Percentiles rank a stretch among this genome's conserved stretches.
Evolutionary conservation across 2,329 filamentous ascomycete genomes (phyloP).

Genomic region (Nigrospora oryzae): DNA sequence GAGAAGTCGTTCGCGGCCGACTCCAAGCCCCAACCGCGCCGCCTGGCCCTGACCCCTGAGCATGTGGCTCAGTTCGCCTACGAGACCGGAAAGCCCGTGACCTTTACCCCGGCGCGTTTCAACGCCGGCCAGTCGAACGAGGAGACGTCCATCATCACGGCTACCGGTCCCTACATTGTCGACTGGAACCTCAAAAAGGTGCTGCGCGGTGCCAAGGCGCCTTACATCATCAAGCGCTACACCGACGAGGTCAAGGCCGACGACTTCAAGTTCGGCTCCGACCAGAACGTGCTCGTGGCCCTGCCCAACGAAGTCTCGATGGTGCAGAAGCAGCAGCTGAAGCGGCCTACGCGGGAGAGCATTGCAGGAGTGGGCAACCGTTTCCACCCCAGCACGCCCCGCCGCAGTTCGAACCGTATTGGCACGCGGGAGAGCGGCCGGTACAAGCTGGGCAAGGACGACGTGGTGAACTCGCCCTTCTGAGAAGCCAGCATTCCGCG

Average conservation of each 20-base stretch:
- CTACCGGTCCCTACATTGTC: conserved; percentile 92
- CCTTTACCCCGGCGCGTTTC: conserved; percentile 88
- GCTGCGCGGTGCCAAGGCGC: conserved; percentile 68
- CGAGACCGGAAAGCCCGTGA: conserved; percentile 79
- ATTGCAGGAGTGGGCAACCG: conserved; percentile 56
- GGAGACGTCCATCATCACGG: conserved; percentile 94
- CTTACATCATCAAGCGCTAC: conserved; percentile 96
- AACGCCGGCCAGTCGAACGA: conserved; percentile 74
- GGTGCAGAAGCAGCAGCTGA: conserved; percentile 79
- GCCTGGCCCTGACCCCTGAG: conserved; percentile 78
- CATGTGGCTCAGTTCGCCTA: conserved; percentile 97
- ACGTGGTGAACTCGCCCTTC: conserved; percentile 70
- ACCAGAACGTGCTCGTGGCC: conserved; percentile 97
- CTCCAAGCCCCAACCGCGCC: conserved; percentile 84
- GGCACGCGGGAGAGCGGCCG: conserved; percentile 46
- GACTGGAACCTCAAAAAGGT: conserved; percentile 96
- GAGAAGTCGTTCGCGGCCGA: conserved; percentile 90
- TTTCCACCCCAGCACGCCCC: conserved; percentile 27
- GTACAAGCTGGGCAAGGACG: conserved; percentile 70
- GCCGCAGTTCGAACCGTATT: conserved; percentile 42
- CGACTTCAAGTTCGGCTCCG: conserved; percentile 94
- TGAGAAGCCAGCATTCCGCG: conserved; percentile 15
- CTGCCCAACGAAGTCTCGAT: conserved; percentile 97
- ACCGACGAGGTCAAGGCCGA: conserved; percentile 93
- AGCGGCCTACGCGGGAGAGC: conserved; percentile 85